Percentiles rank a stretch among this genome's conserved stretches.
Evolutionary conservation across 768 basidiomycete genomes (phyloP).

Genomic region (Kwoniella sp.): DNA sequence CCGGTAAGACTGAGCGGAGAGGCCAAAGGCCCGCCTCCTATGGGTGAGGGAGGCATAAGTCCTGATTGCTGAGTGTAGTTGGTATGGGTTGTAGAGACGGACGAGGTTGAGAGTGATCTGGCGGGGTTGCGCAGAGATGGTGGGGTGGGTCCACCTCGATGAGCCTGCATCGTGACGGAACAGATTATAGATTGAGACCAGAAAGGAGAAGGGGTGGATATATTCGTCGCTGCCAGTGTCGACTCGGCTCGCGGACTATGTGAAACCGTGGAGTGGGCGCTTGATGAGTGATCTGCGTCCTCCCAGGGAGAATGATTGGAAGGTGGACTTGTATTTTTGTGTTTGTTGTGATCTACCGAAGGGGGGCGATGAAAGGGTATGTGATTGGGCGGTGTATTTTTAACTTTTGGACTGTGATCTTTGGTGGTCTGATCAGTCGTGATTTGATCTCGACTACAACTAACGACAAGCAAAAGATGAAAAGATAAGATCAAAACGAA

Average conservation of each 20-base stretch:
- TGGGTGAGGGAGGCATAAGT: slow-evolving; percentile 22
- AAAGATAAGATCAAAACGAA: neutral
- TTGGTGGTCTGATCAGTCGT: neutral
- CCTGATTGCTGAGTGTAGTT: slow-evolving; percentile 17
- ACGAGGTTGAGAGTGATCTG: slow-evolving; percentile 17
- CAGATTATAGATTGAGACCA: neutral
- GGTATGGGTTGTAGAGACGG: slow-evolving; percentile 18
- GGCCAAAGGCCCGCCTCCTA: slow-evolving; percentile 11
- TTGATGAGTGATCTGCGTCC: neutral
- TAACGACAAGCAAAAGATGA: no score
- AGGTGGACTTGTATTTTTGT: neutral
- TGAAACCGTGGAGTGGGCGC: no score
- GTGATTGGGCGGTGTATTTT: neutral
- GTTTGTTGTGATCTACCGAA: neutral
- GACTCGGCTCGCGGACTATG: no score
- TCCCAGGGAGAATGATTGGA: neutral
- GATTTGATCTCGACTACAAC: no score
- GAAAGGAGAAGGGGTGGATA: no score
- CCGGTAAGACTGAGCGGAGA: slow-evolving; percentile 18
- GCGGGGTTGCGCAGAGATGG: slow-evolving; percentile 16
- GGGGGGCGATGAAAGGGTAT: neutral
- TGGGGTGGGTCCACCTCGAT: slow-evolving; percentile 17
- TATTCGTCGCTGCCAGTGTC: no score
- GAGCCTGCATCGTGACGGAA: slow-evolving; percentile 21
- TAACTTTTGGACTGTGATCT: neutral